These are phyloP conservation scores for Schizonepeta tenuifolia DNA, from an alignment of 257 asterid genomes.

Conservation along the genomic window DNA sequence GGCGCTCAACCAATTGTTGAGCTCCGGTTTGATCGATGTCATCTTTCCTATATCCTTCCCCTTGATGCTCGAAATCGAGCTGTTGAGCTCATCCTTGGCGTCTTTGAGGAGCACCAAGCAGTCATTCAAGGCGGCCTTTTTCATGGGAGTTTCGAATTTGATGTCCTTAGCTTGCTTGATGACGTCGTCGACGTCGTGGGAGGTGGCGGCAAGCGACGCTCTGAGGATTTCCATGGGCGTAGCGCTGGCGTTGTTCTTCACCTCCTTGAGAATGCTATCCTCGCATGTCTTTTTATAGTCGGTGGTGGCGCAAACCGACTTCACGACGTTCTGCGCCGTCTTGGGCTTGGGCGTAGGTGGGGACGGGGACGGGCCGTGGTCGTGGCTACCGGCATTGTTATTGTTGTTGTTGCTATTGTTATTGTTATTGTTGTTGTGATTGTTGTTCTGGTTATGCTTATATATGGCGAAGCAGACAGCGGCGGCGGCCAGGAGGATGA, in stretches of 20 bases:
- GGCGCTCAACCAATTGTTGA: conserved; percentile 83
- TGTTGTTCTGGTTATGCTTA: conserved; percentile 24
- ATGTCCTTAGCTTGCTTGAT: conserved; percentile 36
- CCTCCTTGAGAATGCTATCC: conserved; percentile 47
- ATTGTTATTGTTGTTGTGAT: too few relatives aligned
- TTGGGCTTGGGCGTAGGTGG: background rate
- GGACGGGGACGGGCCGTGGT: background rate
- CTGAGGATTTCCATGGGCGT: conserved; percentile 50
- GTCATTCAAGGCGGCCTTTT: conserved; percentile 58
- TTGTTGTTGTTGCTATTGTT: too few relatives aligned
- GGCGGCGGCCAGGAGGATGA: conserved; percentile 53
- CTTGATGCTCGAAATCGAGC: conserved; percentile 45
- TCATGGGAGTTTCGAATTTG: conserved; percentile 51
- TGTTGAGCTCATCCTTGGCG: conserved; percentile 71
- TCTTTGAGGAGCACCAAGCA: conserved; percentile 61
- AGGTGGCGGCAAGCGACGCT: conserved; percentile 57
- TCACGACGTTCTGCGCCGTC: conserved; percentile 48
- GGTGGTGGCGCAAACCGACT: conserved; percentile 55
- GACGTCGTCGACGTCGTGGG: conserved; percentile 51
- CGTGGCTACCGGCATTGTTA: background rate
- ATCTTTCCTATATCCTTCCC: conserved; percentile 32
- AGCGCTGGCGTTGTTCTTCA: conserved; percentile 38
- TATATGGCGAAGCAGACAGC: conserved; percentile 48
- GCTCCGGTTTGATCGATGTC: conserved; percentile 42
- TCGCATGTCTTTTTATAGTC: conserved; percentile 72